These are phyloP conservation scores for Candida jianshihensis DNA, from an alignment of 805 yeast genomes.

Conservation along the genomic window DNA sequence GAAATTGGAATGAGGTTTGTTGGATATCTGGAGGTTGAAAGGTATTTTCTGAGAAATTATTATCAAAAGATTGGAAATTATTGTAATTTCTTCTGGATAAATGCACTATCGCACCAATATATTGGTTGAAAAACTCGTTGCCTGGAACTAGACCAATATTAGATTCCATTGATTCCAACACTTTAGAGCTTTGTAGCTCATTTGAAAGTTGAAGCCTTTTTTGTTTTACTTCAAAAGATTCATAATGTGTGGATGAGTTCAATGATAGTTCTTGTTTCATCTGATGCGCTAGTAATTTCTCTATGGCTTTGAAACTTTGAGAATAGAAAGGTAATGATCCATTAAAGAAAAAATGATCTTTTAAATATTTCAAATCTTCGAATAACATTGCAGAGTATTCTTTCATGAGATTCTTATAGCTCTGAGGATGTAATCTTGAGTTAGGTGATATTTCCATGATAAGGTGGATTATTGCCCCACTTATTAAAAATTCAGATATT, in stretches of 20 bases:
- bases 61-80: background rate
- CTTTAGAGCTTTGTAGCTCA: slow-evolving; percentile 11
- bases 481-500: slow-evolving; percentile 10
- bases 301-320: slow-evolving; percentile 9
- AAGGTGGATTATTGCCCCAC: slow-evolving; percentile 7
- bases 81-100: slow-evolving; percentile 5
- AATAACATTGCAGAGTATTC: slow-evolving; percentile 7
- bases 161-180: slow-evolving; percentile 14
- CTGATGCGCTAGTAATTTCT: background rate
- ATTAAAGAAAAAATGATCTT: slow-evolving; percentile 7
- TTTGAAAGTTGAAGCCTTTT: slow-evolving; percentile 7
- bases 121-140: slow-evolving; percentile 17
- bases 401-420: slow-evolving; percentile 8
- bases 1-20: background rate
- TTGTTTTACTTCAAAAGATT: slow-evolving; percentile 3
- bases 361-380: slow-evolving; percentile 8
- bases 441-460: slow-evolving; percentile 8
- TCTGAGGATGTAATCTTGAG: slow-evolving; percentile 10
- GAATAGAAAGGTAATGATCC: slow-evolving; percentile 14
- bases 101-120: slow-evolving; percentile 11
- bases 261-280: background rate
- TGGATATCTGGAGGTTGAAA: background rate
- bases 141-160: slow-evolving; percentile 15
- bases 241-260: background rate
- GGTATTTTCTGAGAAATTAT: no score